Percentiles rank a stretch among this genome's conserved stretches.
phyloP scores from a whole-genome alignment of 2,329 filamentous ascomycete genomes.

The Sporothrix luriei region DNA sequence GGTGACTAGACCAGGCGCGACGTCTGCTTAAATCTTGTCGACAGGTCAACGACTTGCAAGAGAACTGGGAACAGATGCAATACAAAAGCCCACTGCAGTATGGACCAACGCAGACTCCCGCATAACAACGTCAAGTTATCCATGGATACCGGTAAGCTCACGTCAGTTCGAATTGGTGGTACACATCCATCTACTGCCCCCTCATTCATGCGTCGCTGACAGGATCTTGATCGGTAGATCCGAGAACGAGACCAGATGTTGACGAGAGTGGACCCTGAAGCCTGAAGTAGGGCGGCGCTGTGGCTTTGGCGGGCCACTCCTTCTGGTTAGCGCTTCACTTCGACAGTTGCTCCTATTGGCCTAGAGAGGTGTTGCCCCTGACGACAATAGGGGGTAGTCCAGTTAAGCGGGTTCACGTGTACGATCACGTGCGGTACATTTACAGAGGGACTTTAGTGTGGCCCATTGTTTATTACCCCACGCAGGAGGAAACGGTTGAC shows the following conservation, averaged over 20 bases:
- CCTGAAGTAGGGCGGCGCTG: neutral
- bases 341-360: neutral
- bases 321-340: neutral
- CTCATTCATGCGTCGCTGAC: neutral
- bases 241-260: neutral
- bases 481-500: conserved; percentile 10
- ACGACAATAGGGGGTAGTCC: conserved; percentile 8
- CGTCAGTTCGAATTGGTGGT: too few species aligned
- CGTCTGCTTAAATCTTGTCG: too few species aligned
- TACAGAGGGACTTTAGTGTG: too few species aligned
- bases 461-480: conserved; percentile 23
- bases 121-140: too few species aligned
- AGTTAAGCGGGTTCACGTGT: neutral
- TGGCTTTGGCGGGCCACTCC: neutral
- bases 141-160: too few species aligned
- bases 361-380: conserved; percentile 17
- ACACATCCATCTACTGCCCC: too few species aligned
- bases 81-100: too few species aligned
- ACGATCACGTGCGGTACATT: neutral
- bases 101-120: too few species aligned
- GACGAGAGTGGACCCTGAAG: neutral
- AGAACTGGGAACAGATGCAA: too few species aligned
- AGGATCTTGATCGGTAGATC: neutral
- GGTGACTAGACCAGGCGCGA: too few species aligned
- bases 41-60: too few species aligned